A percentile compares a stretch with the other conserved stretches of the same genome.
phyloP scores from a whole-genome alignment of 1,284 basidiomycete species.

The Sphagnurus paluster region DNA sequence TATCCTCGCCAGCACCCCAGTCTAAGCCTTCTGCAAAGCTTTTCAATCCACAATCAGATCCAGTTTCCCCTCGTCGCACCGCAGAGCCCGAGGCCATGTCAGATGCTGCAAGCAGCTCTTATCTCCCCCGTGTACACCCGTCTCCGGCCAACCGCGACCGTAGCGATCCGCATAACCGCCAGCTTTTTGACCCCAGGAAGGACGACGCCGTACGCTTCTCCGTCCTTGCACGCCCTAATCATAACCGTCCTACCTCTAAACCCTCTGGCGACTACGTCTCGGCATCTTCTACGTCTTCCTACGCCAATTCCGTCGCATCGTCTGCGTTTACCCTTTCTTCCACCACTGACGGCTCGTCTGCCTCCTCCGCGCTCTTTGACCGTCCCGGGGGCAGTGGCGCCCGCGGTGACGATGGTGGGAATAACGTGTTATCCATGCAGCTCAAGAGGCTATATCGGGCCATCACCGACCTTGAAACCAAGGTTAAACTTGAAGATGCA shows the following conservation, averaged over 20 bases:
- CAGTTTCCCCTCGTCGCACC: conserved; percentile 59
- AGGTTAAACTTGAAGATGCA: conserved; percentile 64
- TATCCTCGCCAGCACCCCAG: conserved; percentile 52
- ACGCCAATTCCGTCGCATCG: conserved; percentile 68
- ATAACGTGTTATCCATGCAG: conserved; percentile 69
- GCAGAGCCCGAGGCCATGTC: conserved; percentile 63
- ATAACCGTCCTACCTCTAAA: conserved; percentile 48
- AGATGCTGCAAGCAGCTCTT: conserved; percentile 52
- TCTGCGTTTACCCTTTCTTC: conserved; percentile 78
- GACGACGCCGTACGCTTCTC: conserved; percentile 84
- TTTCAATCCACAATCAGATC: conserved; percentile 71
- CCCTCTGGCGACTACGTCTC: conserved; percentile 69
- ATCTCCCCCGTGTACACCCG: conserved; percentile 45
- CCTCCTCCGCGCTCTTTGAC: conserved; percentile 67
- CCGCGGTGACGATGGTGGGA: conserved; percentile 54
- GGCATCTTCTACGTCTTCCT: conserved; percentile 76
- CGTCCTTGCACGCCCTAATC: conserved; percentile 52
- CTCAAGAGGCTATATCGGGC: conserved; percentile 81
- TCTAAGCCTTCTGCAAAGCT: conserved; percentile 44
- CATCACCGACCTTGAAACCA: conserved; percentile 72
- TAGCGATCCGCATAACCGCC: conserved; percentile 42
- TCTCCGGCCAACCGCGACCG: conserved; percentile 28
- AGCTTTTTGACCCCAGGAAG: conserved; percentile 82
- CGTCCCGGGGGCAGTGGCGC: conserved; percentile 36
- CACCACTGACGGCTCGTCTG: conserved; percentile 71